A percentile compares a stretch with the other conserved stretches of the same genome.
These are phyloP conservation scores for Digitaria exilis DNA, from an alignment of 202 grass and related monocot species.

Conservation along the genomic window DNA sequence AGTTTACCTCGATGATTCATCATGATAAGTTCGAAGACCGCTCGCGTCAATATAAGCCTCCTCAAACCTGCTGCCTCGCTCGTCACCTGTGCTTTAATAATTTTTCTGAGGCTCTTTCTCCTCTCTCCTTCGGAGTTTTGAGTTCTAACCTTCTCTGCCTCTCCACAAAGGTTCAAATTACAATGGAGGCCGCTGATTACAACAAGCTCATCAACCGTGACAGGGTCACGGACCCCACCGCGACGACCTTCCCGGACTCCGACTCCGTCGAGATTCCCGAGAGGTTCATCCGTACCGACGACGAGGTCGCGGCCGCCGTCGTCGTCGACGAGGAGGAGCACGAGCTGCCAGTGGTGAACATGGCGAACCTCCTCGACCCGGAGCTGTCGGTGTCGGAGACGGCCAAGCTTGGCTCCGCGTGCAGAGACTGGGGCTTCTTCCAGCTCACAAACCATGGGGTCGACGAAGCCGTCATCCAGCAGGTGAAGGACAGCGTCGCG, in stretches of 20 bases:
- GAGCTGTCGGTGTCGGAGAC: not conserved
- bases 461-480: not conserved
- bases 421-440: constrained; percentile 17
- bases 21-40: too few species aligned
- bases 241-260: not conserved
- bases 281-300: constrained; percentile 29
- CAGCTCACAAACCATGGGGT: constrained; percentile 28
- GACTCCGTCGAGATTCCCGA: constrained; percentile 25
- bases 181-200: not conserved
- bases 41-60: too few species aligned
- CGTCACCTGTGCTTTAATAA: too few species aligned
- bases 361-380: constrained; percentile 29
- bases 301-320: not conserved
- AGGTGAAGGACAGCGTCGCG: not conserved
- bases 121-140: too few species aligned
- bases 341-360: constrained; percentile 34
- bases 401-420: constrained; percentile 39
- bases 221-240: not conserved
- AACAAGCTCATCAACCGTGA: not conserved
- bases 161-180: not conserved
- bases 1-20: too few species aligned
- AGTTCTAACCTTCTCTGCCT: too few species aligned
- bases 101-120: too few species aligned
- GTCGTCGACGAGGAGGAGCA: not conserved
- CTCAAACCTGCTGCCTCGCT: too few species aligned